These are phyloP conservation scores for Inonotus obliquus DNA, from an alignment of 1,284 basidiomycete species.

Conservation along the genomic window DNA sequence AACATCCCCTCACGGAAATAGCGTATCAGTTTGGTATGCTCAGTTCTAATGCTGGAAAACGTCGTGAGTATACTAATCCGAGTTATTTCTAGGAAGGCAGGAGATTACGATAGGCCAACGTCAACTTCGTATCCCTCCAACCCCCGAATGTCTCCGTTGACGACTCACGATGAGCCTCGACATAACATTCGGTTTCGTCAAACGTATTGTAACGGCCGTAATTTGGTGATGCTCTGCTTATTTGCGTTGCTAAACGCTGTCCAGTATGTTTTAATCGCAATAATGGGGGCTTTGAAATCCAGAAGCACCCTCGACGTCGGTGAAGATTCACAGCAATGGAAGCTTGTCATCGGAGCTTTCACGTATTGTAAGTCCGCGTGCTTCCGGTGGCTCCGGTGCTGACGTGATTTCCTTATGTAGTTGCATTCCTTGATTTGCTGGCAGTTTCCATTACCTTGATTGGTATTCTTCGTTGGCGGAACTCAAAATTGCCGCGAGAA, in stretches of 20 bases:
- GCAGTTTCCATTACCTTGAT: not conserved
- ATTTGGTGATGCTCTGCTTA: not conserved
- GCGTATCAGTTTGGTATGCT: not conserved
- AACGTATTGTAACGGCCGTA: not conserved
- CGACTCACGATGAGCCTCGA: not conserved
- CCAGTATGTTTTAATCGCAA: not conserved
- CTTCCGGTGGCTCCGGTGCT: not conserved
- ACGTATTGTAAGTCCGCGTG: conserved; percentile 1
- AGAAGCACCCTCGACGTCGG: not conserved
- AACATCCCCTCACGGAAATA: too few species aligned
- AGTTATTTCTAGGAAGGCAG: too few species aligned
- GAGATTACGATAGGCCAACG: too few species aligned
- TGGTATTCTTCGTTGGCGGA: not conserved
- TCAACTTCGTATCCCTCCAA: too few species aligned
- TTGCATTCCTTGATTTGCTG: not conserved
- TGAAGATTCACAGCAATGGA: not conserved
- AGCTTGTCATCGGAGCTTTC: conserved; percentile 3
- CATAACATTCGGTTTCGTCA: not conserved
- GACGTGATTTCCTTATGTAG: not conserved
- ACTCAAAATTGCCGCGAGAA: not conserved
- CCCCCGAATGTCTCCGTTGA: too few species aligned
- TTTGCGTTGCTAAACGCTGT: not conserved
- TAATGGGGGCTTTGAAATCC: not conserved
- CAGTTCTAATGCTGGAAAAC: not conserved
- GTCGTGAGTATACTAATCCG: too few species aligned